A percentile compares a stretch with the other conserved stretches of the same genome.
Evolutionary conservation across 2,329 filamentous ascomycete species (phyloP).

Genomic region (Arachnomyces sp.): DNA sequence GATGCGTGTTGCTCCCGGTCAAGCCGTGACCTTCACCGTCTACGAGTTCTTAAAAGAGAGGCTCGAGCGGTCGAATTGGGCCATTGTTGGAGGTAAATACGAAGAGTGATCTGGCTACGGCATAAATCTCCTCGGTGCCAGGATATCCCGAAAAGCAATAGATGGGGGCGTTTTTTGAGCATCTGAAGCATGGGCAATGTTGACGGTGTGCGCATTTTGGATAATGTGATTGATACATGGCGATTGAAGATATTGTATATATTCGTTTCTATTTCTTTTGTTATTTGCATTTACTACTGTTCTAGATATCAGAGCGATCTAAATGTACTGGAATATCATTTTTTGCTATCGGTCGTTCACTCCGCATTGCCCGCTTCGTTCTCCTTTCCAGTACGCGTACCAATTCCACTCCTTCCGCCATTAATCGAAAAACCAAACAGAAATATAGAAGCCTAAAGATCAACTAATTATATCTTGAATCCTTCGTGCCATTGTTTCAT

Average conservation of each 20-base stretch:
- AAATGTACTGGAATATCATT: slow-evolving; percentile 3
- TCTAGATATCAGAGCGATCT: slow-evolving; percentile 16
- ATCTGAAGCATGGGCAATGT: slow-evolving; percentile 22
- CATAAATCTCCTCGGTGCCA: slow-evolving; percentile 2
- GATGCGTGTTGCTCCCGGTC: slow-evolving; percentile 93
- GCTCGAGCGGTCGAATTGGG: slow-evolving; percentile 57
- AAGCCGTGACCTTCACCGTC: slow-evolving; percentile 69
- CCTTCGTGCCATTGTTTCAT: no score
- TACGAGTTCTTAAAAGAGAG: slow-evolving; percentile 69
- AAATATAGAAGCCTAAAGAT: no score
- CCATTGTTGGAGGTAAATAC: slow-evolving; percentile 53
- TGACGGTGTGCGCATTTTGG: slow-evolving; percentile 17
- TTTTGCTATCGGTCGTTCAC: slow-evolving; percentile 6
- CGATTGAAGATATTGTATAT: slow-evolving; percentile 3
- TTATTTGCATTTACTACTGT: slow-evolving; percentile 9
- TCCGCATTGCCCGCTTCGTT: no score
- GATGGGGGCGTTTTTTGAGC: slow-evolving; percentile 3
- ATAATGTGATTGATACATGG: neutral
- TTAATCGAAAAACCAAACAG: neutral
- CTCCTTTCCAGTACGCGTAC: no score
- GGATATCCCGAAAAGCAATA: slow-evolving; percentile 2
- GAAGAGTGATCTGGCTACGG: slow-evolving; percentile 60
- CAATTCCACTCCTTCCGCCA: no score
- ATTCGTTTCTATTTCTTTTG: no score
- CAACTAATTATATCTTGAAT: neutral